Percentiles rank a stretch among this genome's conserved stretches.
Evolutionary conservation across 345 rosid genomes (phyloP).

Genomic region (Salix dunnii): DNA sequence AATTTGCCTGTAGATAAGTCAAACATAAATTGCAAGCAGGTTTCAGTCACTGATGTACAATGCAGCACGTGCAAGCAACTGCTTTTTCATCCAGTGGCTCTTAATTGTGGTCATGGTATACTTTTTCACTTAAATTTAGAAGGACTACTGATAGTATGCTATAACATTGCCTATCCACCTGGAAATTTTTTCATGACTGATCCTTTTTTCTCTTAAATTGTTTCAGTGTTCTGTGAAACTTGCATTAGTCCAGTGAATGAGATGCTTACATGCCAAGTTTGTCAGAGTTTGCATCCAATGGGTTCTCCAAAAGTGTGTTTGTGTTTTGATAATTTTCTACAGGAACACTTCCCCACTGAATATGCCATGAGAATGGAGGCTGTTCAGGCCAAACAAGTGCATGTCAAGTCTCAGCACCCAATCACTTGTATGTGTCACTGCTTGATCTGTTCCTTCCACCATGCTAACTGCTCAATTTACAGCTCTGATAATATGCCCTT

Average conservation of each 20-base stretch:
- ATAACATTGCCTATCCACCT: not conserved
- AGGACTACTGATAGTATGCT: not conserved
- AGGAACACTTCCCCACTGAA: slow-evolving; percentile 51
- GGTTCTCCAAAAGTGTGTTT: slow-evolving; percentile 62
- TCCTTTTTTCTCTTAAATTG: not conserved
- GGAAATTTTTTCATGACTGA: not conserved
- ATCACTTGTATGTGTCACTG: slow-evolving; percentile 28
- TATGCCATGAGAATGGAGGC: slow-evolving; percentile 49
- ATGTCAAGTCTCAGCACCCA: slow-evolving; percentile 25
- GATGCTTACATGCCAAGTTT: slow-evolving; percentile 57
- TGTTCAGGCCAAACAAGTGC: slow-evolving; percentile 27
- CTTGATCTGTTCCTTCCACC: not conserved
- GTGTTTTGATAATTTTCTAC: slow-evolving; percentile 58
- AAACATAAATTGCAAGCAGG: slow-evolving; percentile 20
- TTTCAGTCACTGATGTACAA: slow-evolving; percentile 51
- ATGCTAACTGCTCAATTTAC: not conserved
- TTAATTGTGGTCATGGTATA: slow-evolving; percentile 90
- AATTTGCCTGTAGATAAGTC: slow-evolving; percentile 11
- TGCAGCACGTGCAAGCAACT: slow-evolving; percentile 68
- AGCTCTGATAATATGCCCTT: not conserved
- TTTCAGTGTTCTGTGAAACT: slow-evolving; percentile 65
- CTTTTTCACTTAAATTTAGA: slow-evolving; percentile 7
- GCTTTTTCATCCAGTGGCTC: slow-evolving; percentile 55
- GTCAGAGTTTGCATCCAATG: slow-evolving; percentile 56
- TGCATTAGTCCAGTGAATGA: slow-evolving; percentile 45